These are phyloP conservation scores for Salvia splendens DNA, from an alignment of 257 asterid species.

Conservation along the genomic window DNA sequence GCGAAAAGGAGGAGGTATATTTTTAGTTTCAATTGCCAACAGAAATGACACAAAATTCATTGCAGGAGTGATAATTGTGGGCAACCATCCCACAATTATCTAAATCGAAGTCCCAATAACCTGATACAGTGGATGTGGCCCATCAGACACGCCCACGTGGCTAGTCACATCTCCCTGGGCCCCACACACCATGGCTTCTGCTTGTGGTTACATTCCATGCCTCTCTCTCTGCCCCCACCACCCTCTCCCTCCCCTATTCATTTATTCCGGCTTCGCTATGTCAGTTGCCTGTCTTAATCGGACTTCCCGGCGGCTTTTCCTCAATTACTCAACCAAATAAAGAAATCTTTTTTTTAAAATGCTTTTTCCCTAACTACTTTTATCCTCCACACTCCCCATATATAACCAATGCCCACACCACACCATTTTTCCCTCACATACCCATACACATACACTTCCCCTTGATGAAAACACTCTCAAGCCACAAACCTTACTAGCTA, in stretches of 20 bases:
- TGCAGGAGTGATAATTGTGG: no score
- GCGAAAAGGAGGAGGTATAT: no score
- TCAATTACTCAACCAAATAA: conserved; percentile 28
- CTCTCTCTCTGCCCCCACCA: conserved; percentile 38
- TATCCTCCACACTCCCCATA: neutral
- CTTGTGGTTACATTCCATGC: conserved; percentile 48
- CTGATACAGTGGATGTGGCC: conserved; percentile 30
- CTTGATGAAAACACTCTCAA: neutral
- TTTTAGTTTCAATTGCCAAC: no score
- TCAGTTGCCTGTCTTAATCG: conserved; percentile 49
- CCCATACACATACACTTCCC: no score
- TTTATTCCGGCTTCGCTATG: conserved; percentile 41
- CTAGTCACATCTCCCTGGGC: conserved; percentile 52
- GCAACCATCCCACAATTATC: conserved; percentile 1
- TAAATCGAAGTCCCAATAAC: conserved; percentile 31
- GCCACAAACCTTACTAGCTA: conserved; percentile 10
- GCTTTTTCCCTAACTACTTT: neutral
- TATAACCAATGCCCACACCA: conserved; percentile 31
- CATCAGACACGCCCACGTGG: conserved; percentile 72
- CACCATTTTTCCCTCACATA: conserved; percentile 26
- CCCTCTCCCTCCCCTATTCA: conserved; percentile 25
- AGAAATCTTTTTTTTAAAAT: neutral
- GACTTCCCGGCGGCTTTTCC: conserved; percentile 43
- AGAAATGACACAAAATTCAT: no score
- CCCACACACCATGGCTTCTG: conserved; percentile 63